Base-by-base conservation (phyloP, 2,329 filamentous ascomycete species). In the Paecilomyces formosus region DNA sequence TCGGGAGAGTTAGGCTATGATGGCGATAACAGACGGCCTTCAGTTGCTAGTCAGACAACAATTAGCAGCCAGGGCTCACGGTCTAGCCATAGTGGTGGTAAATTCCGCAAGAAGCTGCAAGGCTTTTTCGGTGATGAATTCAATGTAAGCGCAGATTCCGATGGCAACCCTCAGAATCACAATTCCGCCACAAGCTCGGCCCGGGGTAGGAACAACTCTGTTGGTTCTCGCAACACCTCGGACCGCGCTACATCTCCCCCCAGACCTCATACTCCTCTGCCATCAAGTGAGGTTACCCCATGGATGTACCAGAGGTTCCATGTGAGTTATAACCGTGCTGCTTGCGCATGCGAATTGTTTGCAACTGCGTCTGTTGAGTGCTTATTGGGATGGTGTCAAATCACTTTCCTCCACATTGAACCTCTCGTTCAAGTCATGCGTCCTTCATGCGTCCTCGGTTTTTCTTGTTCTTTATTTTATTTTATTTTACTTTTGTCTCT, bases 81-180 rank as follows among this genome's bases (percentile, higher is more conserved):
- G 72, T 79, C 86, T 62, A 87, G 85, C 61, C 39, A 45, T 18
- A 81, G 88, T 60, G 85, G 87, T 65, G 85, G 89, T 55, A 83
- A 88, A 58, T 82, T 85, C 63, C 81, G 85, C 66, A 92, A 92
- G 74, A 94, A 93, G 75, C 80, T 96, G 62, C 90, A 94, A 70
- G 90, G 88, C 50, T 93, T 97, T 72, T 96, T 97, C 75, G 92
- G 93, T 53, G 93, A 97, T 67, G 92, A 96, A 70, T 91, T 89
- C 72, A 85, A 86, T 60, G 85, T 83, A 39, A 81, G 83, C 64
- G 88, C 79, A 56, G 79, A 79, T 55, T 73, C 89, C 56, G 90
- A 95, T 59, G 82, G 84, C 65, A 87, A 85, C 74, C 74, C 89
- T 66, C 77, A 81, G 62, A 70, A 63, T 12, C 56, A 79, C 65